Conservation (phyloP, 139 green algal genomes). For the Ettlia oleoabundans region DNA sequence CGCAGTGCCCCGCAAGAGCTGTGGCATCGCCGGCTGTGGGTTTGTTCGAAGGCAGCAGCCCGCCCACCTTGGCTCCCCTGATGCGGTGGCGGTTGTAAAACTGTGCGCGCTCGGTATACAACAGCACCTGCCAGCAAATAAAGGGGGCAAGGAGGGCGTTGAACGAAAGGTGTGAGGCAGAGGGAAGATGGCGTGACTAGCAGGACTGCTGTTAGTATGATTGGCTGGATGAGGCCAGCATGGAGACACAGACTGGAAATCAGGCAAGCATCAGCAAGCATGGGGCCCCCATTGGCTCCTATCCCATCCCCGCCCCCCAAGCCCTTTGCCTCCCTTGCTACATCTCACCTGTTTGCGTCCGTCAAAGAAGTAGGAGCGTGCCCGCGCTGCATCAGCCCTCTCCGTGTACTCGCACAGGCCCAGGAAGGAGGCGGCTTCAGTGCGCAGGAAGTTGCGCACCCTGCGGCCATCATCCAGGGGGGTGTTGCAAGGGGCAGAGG, state of each 20-base stretch:
- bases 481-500: too few relatives aligned
- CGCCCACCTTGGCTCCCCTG: conserved; percentile 73
- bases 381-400: conserved; percentile 68
- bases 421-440: conserved; percentile 63
- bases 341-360: conserved; percentile 44
- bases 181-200: too few relatives aligned
- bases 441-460: conserved; percentile 52
- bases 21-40: background rate
- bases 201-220: too few relatives aligned
- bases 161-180: too few relatives aligned
- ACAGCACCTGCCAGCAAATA: too few relatives aligned
- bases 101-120: conserved; percentile 96
- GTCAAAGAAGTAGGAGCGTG: conserved; percentile 80
- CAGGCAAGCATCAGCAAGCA: too few relatives aligned
- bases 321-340: background rate
- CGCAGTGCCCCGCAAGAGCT: too few relatives aligned
- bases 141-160: too few relatives aligned
- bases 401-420: conserved; percentile 85
- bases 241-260: too few relatives aligned
- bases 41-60: background rate
- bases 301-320: background rate
- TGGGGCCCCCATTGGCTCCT: too few relatives aligned
- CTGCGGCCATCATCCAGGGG: too few relatives aligned
- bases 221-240: too few relatives aligned
- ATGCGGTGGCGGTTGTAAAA: conserved; percentile 91